Base-by-base conservation (phyloP, 768 basidiomycete species). In the Macrolepiota albuminosa region DNA sequence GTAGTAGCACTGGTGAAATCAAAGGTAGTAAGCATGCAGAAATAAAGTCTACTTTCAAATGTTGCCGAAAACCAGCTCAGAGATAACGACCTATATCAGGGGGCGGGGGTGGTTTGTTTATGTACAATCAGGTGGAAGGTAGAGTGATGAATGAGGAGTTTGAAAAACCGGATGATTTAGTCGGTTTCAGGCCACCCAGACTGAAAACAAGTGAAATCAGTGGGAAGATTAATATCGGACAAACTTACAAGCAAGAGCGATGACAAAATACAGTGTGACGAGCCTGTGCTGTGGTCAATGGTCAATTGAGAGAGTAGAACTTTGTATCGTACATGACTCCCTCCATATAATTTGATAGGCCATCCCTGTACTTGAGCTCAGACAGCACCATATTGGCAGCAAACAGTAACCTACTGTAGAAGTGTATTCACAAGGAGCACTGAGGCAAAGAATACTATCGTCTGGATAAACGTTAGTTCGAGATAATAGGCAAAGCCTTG, bases 341-440 rank as follows among this genome's bases (percentile, higher is more conserved):
- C 75, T 95, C 94, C 87, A 96, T 90, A 69, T 93, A 95, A 68
- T 95, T 95, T 16, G 89, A 88, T 67, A 87, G 88, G 48, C 93
- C 93, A 63, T 92, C 89, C 75, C 86, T 84, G 64, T 9, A 51
- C 43, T 40, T 54, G 33, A 50, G 49, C 39, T 37, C 56, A 51
- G 42, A 29, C 37, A 56, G 7, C 18, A 8, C 2, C 42, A 21
- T n/a, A 8, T n/a, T 10, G 7, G n/a, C n/a, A 43, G 9, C 31
- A 57, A 47, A 51, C 39, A 62, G 31, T 42, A 7, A 79, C 84
- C 49, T 61, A 84, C 85, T 86, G 84, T 62, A 93, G 81, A 10
- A 95, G 80, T 7, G 93, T 84, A 73, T 93, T 93, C 62, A 93
- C 91, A 33, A 97, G 84, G 57, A 96, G 72, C 29, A 96, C 91